Conservation (phyloP, 768 basidiomycete species). For the Leccinum ochraceum region DNA sequence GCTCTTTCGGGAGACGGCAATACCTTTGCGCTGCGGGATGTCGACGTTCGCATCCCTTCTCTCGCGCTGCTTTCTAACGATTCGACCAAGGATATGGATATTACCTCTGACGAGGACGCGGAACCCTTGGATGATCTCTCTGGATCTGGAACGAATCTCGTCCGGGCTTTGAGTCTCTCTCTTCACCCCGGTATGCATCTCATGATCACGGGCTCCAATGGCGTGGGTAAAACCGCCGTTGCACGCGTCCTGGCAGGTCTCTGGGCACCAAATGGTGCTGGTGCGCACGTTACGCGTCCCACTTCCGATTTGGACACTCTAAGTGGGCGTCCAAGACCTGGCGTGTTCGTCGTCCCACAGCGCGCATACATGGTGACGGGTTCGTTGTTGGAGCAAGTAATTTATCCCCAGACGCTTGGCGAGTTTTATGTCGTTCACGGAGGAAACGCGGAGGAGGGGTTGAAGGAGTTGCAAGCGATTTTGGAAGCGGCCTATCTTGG, state of each 20-base stretch:
- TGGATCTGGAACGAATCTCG: slow-evolving; percentile 46
- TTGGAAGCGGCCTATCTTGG: slow-evolving; percentile 80
- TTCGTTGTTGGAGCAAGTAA: slow-evolving; percentile 87
- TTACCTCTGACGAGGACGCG: slow-evolving; percentile 13
- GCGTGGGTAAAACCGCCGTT: slow-evolving; percentile 88
- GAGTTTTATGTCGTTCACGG: slow-evolving; percentile 66
- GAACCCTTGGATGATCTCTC: slow-evolving; percentile 19
- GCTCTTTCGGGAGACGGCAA: slow-evolving; percentile 35
- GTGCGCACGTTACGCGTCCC: slow-evolving; percentile 34
- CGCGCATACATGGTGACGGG: slow-evolving; percentile 91
- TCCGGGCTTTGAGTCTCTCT: slow-evolving; percentile 65
- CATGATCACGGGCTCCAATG: slow-evolving; percentile 92
- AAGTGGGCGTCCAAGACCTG: slow-evolving; percentile 35
- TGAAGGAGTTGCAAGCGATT: slow-evolving; percentile 72
- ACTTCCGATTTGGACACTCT: slow-evolving; percentile 25
- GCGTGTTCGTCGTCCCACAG: slow-evolving; percentile 88
- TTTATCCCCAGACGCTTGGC: slow-evolving; percentile 75
- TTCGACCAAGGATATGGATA: no score
- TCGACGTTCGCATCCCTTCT: slow-evolving; percentile 68
- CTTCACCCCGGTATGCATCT: slow-evolving; percentile 79
- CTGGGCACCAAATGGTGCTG: slow-evolving; percentile 66
- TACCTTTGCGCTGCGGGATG: slow-evolving; percentile 63
- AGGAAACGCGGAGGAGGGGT: slow-evolving; percentile 48
- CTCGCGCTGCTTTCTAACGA: slow-evolving; percentile 1
- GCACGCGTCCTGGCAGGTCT: slow-evolving; percentile 88